Evolutionary conservation across 768 basidiomycete genomes (phyloP).

Genomic region (Lactarius vividus): DNA sequence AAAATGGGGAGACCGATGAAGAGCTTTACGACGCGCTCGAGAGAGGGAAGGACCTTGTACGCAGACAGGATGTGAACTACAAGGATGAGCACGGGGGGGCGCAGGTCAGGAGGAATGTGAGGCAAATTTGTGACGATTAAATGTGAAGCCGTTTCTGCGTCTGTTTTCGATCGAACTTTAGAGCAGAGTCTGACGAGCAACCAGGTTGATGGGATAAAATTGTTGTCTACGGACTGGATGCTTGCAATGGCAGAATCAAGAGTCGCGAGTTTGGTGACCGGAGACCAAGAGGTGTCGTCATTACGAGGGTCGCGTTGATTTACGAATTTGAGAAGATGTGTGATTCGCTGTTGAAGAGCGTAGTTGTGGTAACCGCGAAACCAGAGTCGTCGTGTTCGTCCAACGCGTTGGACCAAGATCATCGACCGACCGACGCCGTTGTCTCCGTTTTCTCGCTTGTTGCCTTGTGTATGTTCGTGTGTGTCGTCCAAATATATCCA

Average conservation of each 20-base stretch:
- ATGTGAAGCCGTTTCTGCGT: conserved; percentile 45
- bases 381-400: neutral
- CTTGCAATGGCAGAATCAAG: conserved; percentile 10
- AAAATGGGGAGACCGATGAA: conserved; percentile 32
- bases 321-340: neutral
- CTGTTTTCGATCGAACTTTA: conserved; percentile 45
- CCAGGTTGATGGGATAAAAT: conserved; percentile 48
- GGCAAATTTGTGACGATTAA: conserved; percentile 44
- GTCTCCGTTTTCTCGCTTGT: neutral
- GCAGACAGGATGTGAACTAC: conserved; percentile 48
- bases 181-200: conserved; percentile 49
- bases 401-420: neutral
- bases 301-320: no score
- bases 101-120: conserved; percentile 34
- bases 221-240: conserved; percentile 9
- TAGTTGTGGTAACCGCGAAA: neutral
- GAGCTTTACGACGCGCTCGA: conserved; percentile 42
- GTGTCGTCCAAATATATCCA: neutral
- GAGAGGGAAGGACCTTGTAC: conserved; percentile 46
- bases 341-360: neutral
- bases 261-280: neutral
- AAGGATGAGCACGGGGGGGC: conserved; percentile 47
- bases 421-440: neutral
- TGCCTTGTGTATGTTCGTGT: conserved; percentile 1
- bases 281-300: neutral